Evolutionary conservation across 2,329 filamentous ascomycete genomes (phyloP), one percentile per base, ranked within the genome.

Genomic region (Aureobasidium sp.): DNA sequence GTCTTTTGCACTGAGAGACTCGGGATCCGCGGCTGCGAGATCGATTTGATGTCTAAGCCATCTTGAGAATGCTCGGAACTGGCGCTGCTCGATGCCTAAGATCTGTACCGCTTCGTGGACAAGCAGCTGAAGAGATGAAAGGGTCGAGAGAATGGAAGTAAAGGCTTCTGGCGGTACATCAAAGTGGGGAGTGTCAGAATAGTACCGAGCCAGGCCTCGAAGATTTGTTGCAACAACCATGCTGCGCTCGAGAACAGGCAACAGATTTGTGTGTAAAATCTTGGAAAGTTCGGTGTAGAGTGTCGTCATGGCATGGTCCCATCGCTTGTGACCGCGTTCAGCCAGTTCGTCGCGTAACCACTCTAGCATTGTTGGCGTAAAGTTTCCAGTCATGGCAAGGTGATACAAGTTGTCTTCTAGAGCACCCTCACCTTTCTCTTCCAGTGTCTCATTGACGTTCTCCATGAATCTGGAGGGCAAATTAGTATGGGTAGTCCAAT

Each of bases 21-120:
- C 79, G 0, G 85, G 77, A 67, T 88, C 76, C 70, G 87, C 85
- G 6, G 84, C 84, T 49, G 93, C 83, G 15, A 87, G 83, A 65
- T 95, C 90, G 63, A 96, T 93, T 69, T 92, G 86, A 68, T 91
- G 83, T 37, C 87, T 85, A 55, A 97, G 78, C 93, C 93, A 97
- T 59, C 81, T 80, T 0, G 90, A 92, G 70, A 97, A 97, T 5
- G 84, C 81, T 2, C 78, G 73, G 68, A 96, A 97, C 54, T 91
- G 83, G 30, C 86, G 82, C 16, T 93, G 82, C 73, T 97, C 93
- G 61, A 89, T 85, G 69, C 89, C 86, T 32, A 87, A 83, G 60
- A 86, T 80, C 5, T 86, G 78, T 15, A 96, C 77, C 2, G 93
- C 81, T 59, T 86, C 88, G 70, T 96, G 86, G 0, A 85, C 85